Evolutionary conservation across 2,329 filamentous ascomycete genomes (phyloP).

Genomic region (Botrytis deweyae): DNA sequence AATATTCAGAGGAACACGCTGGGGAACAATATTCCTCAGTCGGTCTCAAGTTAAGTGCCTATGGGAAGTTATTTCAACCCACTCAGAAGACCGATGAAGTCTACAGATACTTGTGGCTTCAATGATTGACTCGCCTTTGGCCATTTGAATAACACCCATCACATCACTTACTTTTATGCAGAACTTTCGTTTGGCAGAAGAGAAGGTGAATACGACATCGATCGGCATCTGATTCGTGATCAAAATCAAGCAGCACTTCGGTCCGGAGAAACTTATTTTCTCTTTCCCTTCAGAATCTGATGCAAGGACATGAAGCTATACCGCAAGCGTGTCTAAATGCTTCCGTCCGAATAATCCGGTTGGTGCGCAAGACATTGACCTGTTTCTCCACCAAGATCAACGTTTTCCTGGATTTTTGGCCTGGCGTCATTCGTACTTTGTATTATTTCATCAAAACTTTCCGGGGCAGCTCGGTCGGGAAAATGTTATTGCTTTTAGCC

Average conservation of each 20-base stretch:
- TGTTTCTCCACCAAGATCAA: conserved; percentile 5
- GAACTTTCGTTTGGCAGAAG: not conserved
- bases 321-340: conserved; percentile 3
- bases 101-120: not conserved
- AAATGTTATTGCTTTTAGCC: conserved; percentile 12
- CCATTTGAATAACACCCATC: not conserved
- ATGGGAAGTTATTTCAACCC: not conserved
- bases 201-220: not conserved
- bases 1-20: not conserved
- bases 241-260: not conserved
- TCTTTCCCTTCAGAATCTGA: not conserved
- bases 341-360: conserved; percentile 17
- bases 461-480: conserved; percentile 3
- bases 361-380: conserved; percentile 18
- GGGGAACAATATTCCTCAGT: not conserved
- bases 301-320: conserved; percentile 2
- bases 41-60: not conserved
- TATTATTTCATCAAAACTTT: not conserved
- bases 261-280: conserved; percentile 14
- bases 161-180: not conserved
- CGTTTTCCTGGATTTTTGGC: not conserved
- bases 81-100: not conserved
- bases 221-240: not conserved
- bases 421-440: conserved; percentile 7
- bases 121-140: not conserved